These are phyloP conservation scores for Euphrasia confusa DNA, from an alignment of 257 asterid genomes.

Conservation along the genomic window DNA sequence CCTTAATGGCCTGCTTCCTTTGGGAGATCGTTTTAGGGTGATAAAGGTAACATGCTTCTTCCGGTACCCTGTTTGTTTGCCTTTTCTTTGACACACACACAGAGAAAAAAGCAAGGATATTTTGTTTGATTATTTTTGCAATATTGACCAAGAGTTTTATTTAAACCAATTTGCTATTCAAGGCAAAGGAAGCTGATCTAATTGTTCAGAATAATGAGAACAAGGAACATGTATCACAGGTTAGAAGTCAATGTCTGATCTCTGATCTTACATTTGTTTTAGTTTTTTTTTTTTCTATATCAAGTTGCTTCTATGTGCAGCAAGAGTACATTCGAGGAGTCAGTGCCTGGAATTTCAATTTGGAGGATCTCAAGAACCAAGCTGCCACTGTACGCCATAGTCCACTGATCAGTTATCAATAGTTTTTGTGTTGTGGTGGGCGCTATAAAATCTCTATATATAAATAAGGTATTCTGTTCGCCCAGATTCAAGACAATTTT, in stretches of 20 bases:
- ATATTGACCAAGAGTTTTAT: not conserved
- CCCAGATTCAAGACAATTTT: constrained; percentile 64
- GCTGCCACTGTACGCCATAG: constrained; percentile 71
- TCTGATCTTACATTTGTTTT: not conserved
- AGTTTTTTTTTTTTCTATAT: constrained; percentile 6
- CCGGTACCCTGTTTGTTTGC: constrained; percentile 24
- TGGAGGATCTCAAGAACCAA: constrained; percentile 88
- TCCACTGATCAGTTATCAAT: constrained; percentile 9
- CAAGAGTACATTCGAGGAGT: constrained; percentile 94
- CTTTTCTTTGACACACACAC: constrained; percentile 3
- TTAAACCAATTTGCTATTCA: constrained; percentile 28
- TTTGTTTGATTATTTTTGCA: constrained; percentile 13
- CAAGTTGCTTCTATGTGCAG: constrained; percentile 42
- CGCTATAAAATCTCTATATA: not conserved
- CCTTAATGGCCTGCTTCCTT: constrained; percentile 67
- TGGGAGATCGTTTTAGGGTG: constrained; percentile 86
- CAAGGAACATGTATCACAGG: constrained; percentile 86
- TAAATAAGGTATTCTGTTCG: constrained; percentile 19
- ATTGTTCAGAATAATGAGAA: constrained; percentile 71
- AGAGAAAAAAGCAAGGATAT: not conserved
- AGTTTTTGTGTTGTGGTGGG: not conserved
- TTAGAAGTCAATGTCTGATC: constrained; percentile 25
- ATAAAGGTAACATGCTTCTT: constrained; percentile 70
- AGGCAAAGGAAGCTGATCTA: constrained; percentile 82
- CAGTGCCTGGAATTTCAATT: constrained; percentile 93